A percentile compares a stretch with the other conserved stretches of the same genome.
phyloP scores from a whole-genome alignment of 2,329 filamentous ascomycete species.

The Fusarium drepaniforme region DNA sequence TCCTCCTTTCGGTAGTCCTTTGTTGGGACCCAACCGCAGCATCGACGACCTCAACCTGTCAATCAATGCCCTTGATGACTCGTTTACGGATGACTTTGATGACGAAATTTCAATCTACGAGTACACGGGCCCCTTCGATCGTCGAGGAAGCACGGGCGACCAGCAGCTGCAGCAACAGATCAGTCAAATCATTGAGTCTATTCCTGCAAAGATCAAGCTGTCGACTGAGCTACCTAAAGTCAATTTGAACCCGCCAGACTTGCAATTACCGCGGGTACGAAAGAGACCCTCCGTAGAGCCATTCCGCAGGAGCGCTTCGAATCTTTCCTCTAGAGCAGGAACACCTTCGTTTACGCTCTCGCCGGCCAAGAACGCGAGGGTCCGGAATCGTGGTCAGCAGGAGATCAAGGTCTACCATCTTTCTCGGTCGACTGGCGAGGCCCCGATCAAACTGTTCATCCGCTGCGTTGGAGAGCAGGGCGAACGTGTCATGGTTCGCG shows the following conservation, averaged over 20 bases:
- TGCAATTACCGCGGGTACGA: slow-evolving; percentile 63
- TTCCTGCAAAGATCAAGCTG: slow-evolving; percentile 84
- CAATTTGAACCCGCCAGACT: slow-evolving; percentile 70
- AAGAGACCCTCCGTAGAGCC: slow-evolving; percentile 58
- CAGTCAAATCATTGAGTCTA: slow-evolving; percentile 79
- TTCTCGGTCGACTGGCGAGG: slow-evolving; percentile 83
- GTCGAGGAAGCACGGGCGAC: slow-evolving; percentile 59
- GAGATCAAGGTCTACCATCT: slow-evolving; percentile 95
- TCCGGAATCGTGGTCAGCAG: slow-evolving; percentile 66
- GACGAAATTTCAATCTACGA: slow-evolving; percentile 52
- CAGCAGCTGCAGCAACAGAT: slow-evolving; percentile 85
- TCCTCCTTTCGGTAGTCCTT: slow-evolving; percentile 60
- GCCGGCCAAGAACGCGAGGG: slow-evolving; percentile 67
- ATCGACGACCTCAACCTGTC: slow-evolving; percentile 54
- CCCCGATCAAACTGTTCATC: slow-evolving; percentile 95
- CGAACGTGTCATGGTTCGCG: slow-evolving; percentile 96
- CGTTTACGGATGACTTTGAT: slow-evolving; percentile 62
- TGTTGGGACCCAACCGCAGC: slow-evolving; percentile 56
- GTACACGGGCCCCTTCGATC: slow-evolving; percentile 38
- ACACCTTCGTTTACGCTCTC: slow-evolving; percentile 78
- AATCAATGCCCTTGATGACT: slow-evolving; percentile 57
- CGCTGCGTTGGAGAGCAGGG: slow-evolving; percentile 90
- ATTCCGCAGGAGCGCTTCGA: slow-evolving; percentile 62
- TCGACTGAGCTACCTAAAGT: slow-evolving; percentile 65
- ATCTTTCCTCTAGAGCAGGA: slow-evolving; percentile 66